These are phyloP conservation scores for Omphalea diandra DNA, from an alignment of 441 rosid genomes.

Conservation along the genomic window DNA sequence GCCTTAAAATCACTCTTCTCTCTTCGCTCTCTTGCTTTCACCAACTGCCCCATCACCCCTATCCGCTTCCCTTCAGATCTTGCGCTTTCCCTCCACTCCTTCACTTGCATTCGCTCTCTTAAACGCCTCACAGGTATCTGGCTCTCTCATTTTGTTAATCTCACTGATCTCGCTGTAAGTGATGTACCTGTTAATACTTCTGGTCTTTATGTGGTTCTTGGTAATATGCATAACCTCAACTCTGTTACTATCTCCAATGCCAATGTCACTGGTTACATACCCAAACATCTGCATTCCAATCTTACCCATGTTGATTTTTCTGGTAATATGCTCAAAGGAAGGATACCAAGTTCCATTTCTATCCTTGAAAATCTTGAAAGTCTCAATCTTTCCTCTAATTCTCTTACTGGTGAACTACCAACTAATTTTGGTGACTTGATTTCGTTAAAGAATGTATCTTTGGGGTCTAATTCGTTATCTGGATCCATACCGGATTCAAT, in stretches of 20 bases:
- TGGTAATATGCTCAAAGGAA: conserved; percentile 63
- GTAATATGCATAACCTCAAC: conserved; percentile 56
- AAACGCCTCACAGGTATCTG: conserved; percentile 66
- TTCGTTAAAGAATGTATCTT: conserved; percentile 60
- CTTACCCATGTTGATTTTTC: conserved; percentile 85
- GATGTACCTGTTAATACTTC: conserved; percentile 54
- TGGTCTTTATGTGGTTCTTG: conserved; percentile 73
- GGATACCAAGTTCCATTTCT: conserved; percentile 65
- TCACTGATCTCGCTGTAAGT: conserved; percentile 73
- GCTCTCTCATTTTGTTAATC: conserved; percentile 68
- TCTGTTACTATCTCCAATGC: conserved; percentile 66
- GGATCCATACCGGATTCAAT: conserved; percentile 82
- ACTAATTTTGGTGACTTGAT: conserved; percentile 63
- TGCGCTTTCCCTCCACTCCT: conserved; percentile 56
- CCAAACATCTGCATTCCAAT: conserved; percentile 48
- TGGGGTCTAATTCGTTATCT: conserved; percentile 71
- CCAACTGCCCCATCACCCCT: conserved; percentile 51
- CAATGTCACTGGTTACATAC: conserved; percentile 62
- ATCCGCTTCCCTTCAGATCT: conserved; percentile 69
- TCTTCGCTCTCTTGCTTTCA: conserved; percentile 64
- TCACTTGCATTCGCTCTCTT: conserved; percentile 71
- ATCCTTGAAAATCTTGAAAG: conserved; percentile 61
- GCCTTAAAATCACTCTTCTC: conserved; percentile 80
- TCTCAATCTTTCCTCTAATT: conserved; percentile 66
- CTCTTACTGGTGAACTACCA: conserved; percentile 69